Percentiles rank a stretch among this genome's conserved stretches.
phyloP scores from a whole-genome alignment of 441 rosid genomes.

The Erodium moschatum region DNA sequence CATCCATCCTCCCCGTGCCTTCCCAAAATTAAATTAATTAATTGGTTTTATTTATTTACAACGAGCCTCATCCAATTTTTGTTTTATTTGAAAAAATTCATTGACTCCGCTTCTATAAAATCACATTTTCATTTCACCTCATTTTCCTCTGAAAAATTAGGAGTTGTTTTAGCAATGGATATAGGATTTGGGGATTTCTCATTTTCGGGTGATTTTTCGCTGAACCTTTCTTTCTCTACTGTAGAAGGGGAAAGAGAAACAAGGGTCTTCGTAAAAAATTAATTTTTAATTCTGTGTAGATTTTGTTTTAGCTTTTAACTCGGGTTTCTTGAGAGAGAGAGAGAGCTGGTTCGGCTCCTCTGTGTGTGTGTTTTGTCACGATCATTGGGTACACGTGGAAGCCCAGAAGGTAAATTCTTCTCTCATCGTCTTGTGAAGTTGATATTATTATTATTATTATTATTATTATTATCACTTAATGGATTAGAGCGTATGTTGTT shows the following conservation, averaged over 20 bases:
- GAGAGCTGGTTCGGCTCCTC: not conserved
- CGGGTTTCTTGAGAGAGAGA: conserved; percentile 1
- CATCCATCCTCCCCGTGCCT: too few species aligned
- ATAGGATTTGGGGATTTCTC: not conserved
- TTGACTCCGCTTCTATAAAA: not conserved
- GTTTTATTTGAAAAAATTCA: not conserved
- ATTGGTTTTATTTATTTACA: conserved; percentile 6
- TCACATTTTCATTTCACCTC: not conserved
- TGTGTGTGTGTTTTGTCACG: conserved; percentile 33
- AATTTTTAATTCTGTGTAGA: conserved; percentile 8
- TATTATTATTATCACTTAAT: too few species aligned
- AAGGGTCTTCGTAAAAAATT: not conserved
- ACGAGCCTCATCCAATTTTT: not conserved
- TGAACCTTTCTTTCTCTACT: not conserved
- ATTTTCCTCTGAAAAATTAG: not conserved
- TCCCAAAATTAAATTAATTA: not conserved
- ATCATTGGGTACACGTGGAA: conserved; percentile 51
- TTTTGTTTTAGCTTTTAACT: not conserved
- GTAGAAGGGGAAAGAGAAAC: not conserved
- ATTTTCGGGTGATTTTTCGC: too few species aligned
- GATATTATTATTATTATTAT: conserved; percentile 13
- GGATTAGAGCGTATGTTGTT: too few species aligned
- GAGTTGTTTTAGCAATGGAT: not conserved
- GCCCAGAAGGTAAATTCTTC: conserved; percentile 38
- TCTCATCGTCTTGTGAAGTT: conserved; percentile 23